A percentile compares a stretch with the other conserved stretches of the same genome.
Evolutionary conservation across 2,329 filamentous ascomycete species (phyloP).

Genomic region (Aspergillus melleus): DNA sequence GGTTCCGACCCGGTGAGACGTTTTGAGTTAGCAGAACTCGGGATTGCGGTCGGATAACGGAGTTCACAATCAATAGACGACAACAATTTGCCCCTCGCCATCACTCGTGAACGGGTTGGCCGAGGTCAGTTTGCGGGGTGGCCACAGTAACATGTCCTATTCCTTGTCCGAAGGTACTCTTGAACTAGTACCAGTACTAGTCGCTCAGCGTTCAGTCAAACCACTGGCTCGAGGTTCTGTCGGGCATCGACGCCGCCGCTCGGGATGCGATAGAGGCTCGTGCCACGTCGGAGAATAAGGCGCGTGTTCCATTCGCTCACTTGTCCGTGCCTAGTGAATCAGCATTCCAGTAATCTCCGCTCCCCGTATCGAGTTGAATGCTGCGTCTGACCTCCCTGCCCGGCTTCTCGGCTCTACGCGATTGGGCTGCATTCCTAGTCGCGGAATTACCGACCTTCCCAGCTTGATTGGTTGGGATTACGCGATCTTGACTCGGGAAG

Average conservation of each 20-base stretch:
- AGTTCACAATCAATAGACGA: no score
- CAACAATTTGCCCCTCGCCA: neutral
- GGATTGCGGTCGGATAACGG: neutral
- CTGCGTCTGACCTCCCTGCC: neutral
- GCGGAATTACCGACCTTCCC: neutral
- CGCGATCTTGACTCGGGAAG: neutral
- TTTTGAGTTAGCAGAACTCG: constrained; percentile 1
- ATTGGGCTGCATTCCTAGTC: neutral
- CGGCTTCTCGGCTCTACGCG: neutral
- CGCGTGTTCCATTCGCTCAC: neutral
- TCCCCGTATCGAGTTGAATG: neutral
- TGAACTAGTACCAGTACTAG: neutral
- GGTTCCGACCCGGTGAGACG: constrained; percentile 1
- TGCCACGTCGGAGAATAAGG: neutral
- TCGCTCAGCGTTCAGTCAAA: neutral
- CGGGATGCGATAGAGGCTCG: neutral
- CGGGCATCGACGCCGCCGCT: neutral
- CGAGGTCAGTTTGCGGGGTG: no score
- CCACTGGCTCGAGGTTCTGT: neutral
- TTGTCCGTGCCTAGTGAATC: neutral
- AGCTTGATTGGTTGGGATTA: neutral
- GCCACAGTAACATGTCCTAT: neutral
- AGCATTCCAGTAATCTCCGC: neutral
- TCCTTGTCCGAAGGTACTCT: neutral
- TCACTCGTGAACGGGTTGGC: neutral